Conservation (phyloP, 2,329 filamentous ascomycete genomes). For the Colletotrichum camelliae region DNA sequence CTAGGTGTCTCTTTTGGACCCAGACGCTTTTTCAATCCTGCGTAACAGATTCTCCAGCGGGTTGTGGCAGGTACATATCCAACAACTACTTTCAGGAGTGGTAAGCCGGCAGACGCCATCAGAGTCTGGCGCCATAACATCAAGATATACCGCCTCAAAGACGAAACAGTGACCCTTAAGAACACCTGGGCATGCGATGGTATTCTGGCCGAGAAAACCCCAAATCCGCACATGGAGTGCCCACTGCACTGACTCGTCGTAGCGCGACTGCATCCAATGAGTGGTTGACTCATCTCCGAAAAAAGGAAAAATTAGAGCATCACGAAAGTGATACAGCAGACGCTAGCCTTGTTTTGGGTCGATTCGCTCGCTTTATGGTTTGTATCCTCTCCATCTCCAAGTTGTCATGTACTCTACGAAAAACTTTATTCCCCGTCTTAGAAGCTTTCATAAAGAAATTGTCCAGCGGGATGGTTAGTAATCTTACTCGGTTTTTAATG, state of each 20-base stretch:
- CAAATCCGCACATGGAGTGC: too few relatives aligned
- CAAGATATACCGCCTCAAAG: too few relatives aligned
- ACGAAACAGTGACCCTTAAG: too few relatives aligned
- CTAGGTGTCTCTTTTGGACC: too few relatives aligned
- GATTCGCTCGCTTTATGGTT: not conserved
- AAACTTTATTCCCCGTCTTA: not conserved
- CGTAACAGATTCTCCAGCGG: too few relatives aligned
- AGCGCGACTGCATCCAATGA: not conserved
- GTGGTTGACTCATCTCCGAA: not conserved
- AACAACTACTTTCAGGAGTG: too few relatives aligned
- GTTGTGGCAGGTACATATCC: too few relatives aligned
- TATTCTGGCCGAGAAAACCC: too few relatives aligned
- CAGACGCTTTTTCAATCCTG: too few relatives aligned
- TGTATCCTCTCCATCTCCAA: not conserved
- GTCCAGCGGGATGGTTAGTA: not conserved
- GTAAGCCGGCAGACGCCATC: too few relatives aligned
- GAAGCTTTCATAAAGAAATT: not conserved
- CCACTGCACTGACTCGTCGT: not conserved
- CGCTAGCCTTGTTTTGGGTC: rapidly evolving
- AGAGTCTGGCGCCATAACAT: too few relatives aligned
- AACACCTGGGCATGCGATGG: too few relatives aligned
- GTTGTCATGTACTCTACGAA: not conserved
- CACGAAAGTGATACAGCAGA: not conserved
- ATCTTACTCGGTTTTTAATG: not conserved
- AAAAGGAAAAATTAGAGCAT: not conserved